Base-by-base conservation (phyloP, 345 rosid species). In the Moricandia moricandioides region DNA sequence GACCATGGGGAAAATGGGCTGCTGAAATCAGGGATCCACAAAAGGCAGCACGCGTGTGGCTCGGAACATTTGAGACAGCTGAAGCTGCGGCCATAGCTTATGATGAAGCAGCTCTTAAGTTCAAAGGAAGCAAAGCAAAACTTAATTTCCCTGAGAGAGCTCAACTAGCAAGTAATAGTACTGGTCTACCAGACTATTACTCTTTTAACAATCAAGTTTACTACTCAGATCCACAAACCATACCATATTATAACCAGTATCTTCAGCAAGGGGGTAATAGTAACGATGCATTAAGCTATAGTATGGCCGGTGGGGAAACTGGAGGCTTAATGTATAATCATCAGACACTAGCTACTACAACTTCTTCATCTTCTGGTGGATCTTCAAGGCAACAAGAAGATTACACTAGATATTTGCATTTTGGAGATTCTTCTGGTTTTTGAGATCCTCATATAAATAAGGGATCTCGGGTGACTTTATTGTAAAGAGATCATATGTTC, bases 111-210 rank as follows among this genome's bases (percentile, higher is more conserved):
- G 96, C 96, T 58, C 91, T 90, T 6, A 80, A 88, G 78, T 90
- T 90, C 81, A 90, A 88, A 84, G 96, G 93, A 69, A 83, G 90
- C 87, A 88, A 86, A 82, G 93, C 96, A 1, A 88, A 90, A 76
- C 91, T 90, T n/a, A 90, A 90, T 62, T 88, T 88, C 83, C 93
- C 91, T 0, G 96, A 87, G 79, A 80, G 96, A 56, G 96, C 88
- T 78, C 89, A 87, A 33, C 71, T 81, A 77, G 76, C 67, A 29
- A 78, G 72, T 79, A 78, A 43, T 67, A 34, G 14, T 62, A 78
- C 59, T 67, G 55, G 43, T 12, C 39, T 58, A 61, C 78, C 82
- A 55, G 62, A 68, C 74, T 67, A 78, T 62, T 43, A 62, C 39
- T 60, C 77, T 61, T 57, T 67, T 58, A 65, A 49, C 21, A 62